These are phyloP conservation scores for Arabidopsis arenosa DNA, from an alignment of 345 rosid genomes.

Conservation along the genomic window DNA sequence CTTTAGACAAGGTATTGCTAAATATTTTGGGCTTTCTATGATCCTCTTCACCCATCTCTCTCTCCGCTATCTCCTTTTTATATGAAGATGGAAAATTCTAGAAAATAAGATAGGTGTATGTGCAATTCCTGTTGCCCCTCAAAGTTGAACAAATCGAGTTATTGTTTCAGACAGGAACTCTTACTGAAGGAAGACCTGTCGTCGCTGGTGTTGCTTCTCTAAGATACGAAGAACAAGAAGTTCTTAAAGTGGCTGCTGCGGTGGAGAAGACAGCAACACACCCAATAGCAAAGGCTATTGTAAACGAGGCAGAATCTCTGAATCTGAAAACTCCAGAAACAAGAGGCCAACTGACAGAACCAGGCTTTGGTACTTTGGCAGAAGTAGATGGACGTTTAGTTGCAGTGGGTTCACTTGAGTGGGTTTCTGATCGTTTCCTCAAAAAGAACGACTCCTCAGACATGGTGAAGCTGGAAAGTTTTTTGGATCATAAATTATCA, in stretches of 20 bases:
- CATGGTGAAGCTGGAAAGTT: slow-evolving; percentile 53
- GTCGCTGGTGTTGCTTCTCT: slow-evolving; percentile 76
- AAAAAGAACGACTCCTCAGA: slow-evolving; percentile 53
- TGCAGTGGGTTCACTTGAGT: slow-evolving; percentile 82
- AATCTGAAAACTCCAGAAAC: slow-evolving; percentile 69
- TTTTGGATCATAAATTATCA: slow-evolving; percentile 53
- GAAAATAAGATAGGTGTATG: slow-evolving; percentile 3
- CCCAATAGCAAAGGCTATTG: slow-evolving; percentile 88
- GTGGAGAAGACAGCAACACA: slow-evolving; percentile 92
- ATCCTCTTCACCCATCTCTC: slow-evolving; percentile 13
- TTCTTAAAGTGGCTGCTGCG: slow-evolving; percentile 87
- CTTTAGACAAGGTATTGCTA: slow-evolving; percentile 81
- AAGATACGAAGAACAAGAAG: slow-evolving; percentile 63
- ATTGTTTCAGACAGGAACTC: slow-evolving; percentile 79
- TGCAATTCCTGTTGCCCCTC: background rate
- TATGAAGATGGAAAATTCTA: slow-evolving; percentile 7
- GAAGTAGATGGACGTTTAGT: slow-evolving; percentile 87
- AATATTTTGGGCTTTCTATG: background rate
- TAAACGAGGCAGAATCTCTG: slow-evolving; percentile 67
- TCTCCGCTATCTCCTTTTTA: slow-evolving; percentile 21
- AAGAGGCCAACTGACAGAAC: slow-evolving; percentile 89
- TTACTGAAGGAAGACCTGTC: slow-evolving; percentile 88
- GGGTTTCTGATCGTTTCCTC: slow-evolving; percentile 82
- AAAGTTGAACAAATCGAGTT: slow-evolving; percentile 18
- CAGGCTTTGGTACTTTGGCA: slow-evolving; percentile 92